Evolutionary conservation across 2,329 filamentous ascomycete species (phyloP).

Genomic region (Ophiostoma quercus): DNA sequence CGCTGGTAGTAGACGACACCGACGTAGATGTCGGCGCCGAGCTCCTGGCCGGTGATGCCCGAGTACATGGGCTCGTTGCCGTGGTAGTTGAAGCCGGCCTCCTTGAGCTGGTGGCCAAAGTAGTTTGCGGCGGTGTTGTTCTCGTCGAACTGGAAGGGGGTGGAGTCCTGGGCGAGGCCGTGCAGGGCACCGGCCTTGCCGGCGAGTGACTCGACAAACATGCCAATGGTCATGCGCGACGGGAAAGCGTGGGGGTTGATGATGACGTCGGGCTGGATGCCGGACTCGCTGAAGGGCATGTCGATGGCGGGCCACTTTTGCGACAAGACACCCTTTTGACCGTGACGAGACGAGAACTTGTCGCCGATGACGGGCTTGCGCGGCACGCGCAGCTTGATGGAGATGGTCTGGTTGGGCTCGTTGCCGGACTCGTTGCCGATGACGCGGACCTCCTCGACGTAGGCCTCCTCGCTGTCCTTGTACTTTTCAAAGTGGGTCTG

Average conservation of each 20-base stretch:
- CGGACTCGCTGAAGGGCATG: slow-evolving; percentile 95
- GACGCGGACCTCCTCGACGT: slow-evolving; percentile 86
- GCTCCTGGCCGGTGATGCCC: slow-evolving; percentile 90
- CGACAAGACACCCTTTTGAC: slow-evolving; percentile 93
- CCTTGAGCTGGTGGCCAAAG: slow-evolving; percentile 91
- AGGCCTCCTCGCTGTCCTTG: slow-evolving; percentile 84
- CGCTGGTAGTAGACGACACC: slow-evolving; percentile 98
- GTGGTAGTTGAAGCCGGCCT: slow-evolving; percentile 95
- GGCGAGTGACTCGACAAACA: slow-evolving; percentile 96
- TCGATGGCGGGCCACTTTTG: slow-evolving; percentile 92
- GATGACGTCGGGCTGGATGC: slow-evolving; percentile 95
- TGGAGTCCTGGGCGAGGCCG: slow-evolving; percentile 91
- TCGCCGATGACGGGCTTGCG: slow-evolving; percentile 91
- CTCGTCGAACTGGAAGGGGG: slow-evolving; percentile 91
- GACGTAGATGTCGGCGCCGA: slow-evolving; percentile 91
- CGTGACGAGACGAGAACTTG: slow-evolving; percentile 98
- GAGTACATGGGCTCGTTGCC: slow-evolving; percentile 99
- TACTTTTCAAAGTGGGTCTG: slow-evolving; percentile 87
- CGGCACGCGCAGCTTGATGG: slow-evolving; percentile 87
- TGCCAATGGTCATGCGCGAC: slow-evolving; percentile 98
- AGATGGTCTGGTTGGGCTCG: slow-evolving; percentile 81
- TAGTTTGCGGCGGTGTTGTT: slow-evolving; percentile 87
- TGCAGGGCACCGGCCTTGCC: slow-evolving; percentile 93
- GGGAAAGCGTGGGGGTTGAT: slow-evolving; percentile 99
- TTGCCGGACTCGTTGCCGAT: slow-evolving; percentile 79